Conservation (phyloP, 345 rosid genomes). For the Excoecaria agallocha region DNA sequence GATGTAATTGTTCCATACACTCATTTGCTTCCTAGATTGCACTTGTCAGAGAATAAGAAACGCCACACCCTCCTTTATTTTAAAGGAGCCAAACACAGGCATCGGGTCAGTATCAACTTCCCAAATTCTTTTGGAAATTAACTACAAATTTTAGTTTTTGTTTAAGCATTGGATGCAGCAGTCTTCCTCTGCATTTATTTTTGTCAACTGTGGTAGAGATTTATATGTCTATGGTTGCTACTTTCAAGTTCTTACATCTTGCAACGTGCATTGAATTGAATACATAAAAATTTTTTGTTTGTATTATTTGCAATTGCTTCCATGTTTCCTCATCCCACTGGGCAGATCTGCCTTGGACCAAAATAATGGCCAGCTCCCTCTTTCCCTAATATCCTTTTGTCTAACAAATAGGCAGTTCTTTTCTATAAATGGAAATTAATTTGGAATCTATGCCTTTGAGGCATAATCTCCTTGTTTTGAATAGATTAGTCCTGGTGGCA, state of each 20-base stretch:
- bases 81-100: constrained; percentile 94
- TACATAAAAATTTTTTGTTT: background rate
- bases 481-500: background rate
- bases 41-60: constrained; percentile 52
- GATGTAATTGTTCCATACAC: constrained; percentile 96
- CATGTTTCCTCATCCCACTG: background rate
- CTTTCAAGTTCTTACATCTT: background rate
- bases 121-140: too few species aligned
- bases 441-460: background rate
- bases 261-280: background rate
- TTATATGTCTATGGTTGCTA: background rate
- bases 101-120: constrained; percentile 52
- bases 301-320: background rate
- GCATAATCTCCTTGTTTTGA: background rate
- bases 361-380: background rate
- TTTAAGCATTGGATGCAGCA: background rate
- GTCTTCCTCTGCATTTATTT: background rate
- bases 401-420: background rate
- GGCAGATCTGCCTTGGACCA: background rate
- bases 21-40: constrained; percentile 71
- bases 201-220: background rate
- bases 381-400: background rate
- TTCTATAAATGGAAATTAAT: background rate
- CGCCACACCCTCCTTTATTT: constrained; percentile 79
- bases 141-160: background rate